Conservation (phyloP, 495 filamentous ascomycete genomes). For the Tuber aestivum region DNA sequence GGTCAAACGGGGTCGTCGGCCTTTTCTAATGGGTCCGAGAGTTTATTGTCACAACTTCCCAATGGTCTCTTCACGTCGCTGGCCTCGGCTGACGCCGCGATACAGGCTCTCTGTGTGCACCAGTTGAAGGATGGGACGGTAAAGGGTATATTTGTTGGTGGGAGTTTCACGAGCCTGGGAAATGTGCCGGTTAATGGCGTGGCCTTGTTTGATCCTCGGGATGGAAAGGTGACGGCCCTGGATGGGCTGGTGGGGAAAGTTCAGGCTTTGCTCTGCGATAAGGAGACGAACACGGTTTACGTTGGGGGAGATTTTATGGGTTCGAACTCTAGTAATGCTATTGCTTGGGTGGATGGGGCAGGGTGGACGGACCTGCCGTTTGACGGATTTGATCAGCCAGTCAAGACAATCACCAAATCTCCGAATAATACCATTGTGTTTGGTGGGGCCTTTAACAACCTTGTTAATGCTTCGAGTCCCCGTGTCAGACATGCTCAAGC, state of each 20-base stretch:
- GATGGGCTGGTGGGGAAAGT: conserved; percentile 76
- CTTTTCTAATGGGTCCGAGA: conserved; percentile 68
- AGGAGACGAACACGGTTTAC: conserved; percentile 75
- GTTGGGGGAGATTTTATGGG: conserved; percentile 80
- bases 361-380: conserved; percentile 87
- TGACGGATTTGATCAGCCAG: conserved; percentile 88
- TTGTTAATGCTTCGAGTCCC: conserved; percentile 68
- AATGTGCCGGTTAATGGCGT: conserved; percentile 68
- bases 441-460: conserved; percentile 80
- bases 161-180: conserved; percentile 92
- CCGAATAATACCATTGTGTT: conserved; percentile 80
- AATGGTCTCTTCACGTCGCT: conserved; percentile 76
- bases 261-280: conserved; percentile 73
- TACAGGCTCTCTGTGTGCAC: conserved; percentile 81
- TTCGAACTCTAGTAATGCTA: conserved; percentile 71
- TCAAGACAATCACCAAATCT: conserved; percentile 74
- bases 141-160: conserved; percentile 73
- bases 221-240: conserved; percentile 61
- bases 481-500: conserved; percentile 62
- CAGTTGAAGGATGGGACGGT: conserved; percentile 59
- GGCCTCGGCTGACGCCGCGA: conserved; percentile 69
- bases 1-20: conserved; percentile 65
- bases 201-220: conserved; percentile 69
- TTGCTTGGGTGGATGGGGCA: conserved; percentile 66
- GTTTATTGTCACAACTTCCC: conserved; percentile 73